Base-by-base conservation (phyloP, 1,284 basidiomycete species). In the Ceratobasidium sp. region DNA sequence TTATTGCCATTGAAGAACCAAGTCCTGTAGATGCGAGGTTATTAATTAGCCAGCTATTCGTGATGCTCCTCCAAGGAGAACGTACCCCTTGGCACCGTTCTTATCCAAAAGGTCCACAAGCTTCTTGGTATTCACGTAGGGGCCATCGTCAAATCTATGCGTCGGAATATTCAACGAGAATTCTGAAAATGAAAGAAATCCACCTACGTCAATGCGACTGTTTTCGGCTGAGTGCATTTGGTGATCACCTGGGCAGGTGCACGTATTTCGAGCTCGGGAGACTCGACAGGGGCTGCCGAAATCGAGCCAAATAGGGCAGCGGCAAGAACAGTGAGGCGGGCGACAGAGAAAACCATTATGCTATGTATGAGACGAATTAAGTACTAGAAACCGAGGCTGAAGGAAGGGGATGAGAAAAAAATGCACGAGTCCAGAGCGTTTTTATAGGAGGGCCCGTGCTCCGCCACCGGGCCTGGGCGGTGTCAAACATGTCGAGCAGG, bases 1-100 rank as follows among this genome's bases (percentile, higher is more conserved):
- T 77, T 67, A 54, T 79, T 68, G 52, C 79, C 79, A 54, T 79
- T 80, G 23, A 77, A 75, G 62, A 67, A 69, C 33, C 26, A 59
- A 56, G 42, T 26, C 38, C 38, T 79, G 28, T 52, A 33, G 33
- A 33, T 33, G 33, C 33, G 33, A 33, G 33, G 33, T 33, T 33
- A 33, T 33, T 33, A 33, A 33, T 33, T 33, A 33, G 33, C 33
- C 33, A 33, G 33, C 33, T 33, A 33, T 33, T 33, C 33, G 33
- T 33, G 33, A 33, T 33, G 33, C 33, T 33, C 33, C 33, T 33
- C 33, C 33, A 33, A 33, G 33, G 33, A 33, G 33, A 33, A 33
- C 64, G 42, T 48, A 66, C 65, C 42, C 65, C 38, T 73, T 73
- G 12, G 74, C 74, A 13, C 56, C 68, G 26, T 70, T 52, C 17